Conservation (phyloP, 2,329 filamentous ascomycete species). For the Clonostachys sp. region DNA sequence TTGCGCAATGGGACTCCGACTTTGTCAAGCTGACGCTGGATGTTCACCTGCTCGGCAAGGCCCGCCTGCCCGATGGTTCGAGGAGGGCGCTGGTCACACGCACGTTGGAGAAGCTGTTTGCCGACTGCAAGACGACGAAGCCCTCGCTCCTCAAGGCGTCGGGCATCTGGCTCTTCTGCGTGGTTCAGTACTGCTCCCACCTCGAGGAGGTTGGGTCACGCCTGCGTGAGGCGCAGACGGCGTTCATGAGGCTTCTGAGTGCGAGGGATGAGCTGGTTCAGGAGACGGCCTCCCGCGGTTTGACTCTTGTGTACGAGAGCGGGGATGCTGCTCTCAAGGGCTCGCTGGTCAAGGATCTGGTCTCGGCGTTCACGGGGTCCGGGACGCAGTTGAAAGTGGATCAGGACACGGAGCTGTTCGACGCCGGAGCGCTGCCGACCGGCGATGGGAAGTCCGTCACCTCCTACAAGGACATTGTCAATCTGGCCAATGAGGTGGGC, state of each 20-base stretch:
- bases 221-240: constrained; percentile 74
- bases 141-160: constrained; percentile 87
- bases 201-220: constrained; percentile 68
- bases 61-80: constrained; percentile 27
- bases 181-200: constrained; percentile 87
- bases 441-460: constrained; percentile 86
- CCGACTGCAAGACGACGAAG: constrained; percentile 78
- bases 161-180: constrained; percentile 89
- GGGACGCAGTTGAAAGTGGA: constrained; percentile 76
- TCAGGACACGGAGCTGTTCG: constrained; percentile 88
- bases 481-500: constrained; percentile 89
- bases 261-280: constrained; percentile 93
- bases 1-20: constrained; percentile 79
- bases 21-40: constrained; percentile 72
- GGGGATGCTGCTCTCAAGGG: constrained; percentile 78
- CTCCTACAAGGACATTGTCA: constrained; percentile 97
- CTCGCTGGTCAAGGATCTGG: constrained; percentile 80
- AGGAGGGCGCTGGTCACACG: constrained; percentile 37
- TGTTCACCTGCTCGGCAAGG: constrained; percentile 46
- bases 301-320: constrained; percentile 91
- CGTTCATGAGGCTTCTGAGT: constrained; percentile 82
- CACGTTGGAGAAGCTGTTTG: constrained; percentile 68
- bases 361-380: constrained; percentile 81
- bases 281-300: constrained; percentile 85
- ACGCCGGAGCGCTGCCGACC: constrained; percentile 83